Percentiles rank a stretch among this genome's conserved stretches.
Conservation (phyloP, 1,139 yeast species). For the Saccharomyces pastorianus region DNA sequence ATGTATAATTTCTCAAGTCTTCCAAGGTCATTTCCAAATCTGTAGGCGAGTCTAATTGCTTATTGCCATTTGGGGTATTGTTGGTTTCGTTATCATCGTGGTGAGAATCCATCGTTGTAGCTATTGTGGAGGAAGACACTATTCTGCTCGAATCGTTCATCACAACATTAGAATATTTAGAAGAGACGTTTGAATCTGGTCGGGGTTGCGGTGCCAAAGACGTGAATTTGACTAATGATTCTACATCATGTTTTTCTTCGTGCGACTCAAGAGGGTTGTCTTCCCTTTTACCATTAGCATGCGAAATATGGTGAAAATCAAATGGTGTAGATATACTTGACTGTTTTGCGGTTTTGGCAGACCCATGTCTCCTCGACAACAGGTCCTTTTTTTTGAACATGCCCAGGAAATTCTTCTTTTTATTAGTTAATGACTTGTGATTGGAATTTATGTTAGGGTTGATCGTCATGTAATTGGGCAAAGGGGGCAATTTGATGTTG, state of each 20-base stretch:
- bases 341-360: neutral
- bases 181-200: neutral
- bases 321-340: constrained; percentile 25
- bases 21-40: neutral
- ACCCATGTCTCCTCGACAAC: constrained; percentile 4
- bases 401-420: constrained; percentile 18
- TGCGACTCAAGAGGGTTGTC: neutral
- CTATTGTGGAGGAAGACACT: constrained; percentile 2
- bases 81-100: neutral
- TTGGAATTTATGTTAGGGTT: neutral
- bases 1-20: constrained; percentile 2
- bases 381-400: constrained; percentile 21
- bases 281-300: constrained; percentile 21
- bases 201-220: neutral
- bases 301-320: constrained; percentile 29
- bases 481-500: constrained; percentile 32
- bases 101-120: constrained; percentile 1
- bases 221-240: neutral
- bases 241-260: neutral
- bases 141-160: constrained; percentile 2
- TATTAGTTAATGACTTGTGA: constrained; percentile 5
- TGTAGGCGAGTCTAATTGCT: neutral
- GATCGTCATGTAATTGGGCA: constrained; percentile 13
- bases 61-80: neutral
- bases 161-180: neutral